Conservation (phyloP, 768 basidiomycete species). For the Flagelloscypha sp. region DNA sequence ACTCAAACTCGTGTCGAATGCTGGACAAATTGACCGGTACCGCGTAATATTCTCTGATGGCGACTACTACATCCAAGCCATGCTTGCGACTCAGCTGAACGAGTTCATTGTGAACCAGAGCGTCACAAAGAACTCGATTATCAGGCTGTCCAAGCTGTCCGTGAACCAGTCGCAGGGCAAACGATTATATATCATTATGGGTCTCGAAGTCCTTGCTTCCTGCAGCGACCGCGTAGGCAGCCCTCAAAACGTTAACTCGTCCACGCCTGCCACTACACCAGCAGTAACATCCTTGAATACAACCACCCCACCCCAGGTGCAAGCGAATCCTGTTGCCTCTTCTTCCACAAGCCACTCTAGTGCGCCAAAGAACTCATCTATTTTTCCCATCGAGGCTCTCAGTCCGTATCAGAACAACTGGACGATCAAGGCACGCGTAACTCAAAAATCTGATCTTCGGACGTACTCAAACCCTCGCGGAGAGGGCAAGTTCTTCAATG, state of each 20-base stretch:
- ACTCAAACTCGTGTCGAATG: constrained; percentile 63
- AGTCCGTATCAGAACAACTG: constrained; percentile 98
- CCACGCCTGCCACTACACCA: constrained; percentile 16
- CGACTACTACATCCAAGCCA: constrained; percentile 76
- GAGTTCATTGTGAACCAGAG: constrained; percentile 53
- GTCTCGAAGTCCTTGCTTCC: constrained; percentile 46
- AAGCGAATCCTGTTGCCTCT: neutral
- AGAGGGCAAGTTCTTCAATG: constrained; percentile 91
- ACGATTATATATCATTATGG: constrained; percentile 84
- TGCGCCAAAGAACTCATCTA: constrained; percentile 13
- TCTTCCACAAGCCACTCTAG: neutral
- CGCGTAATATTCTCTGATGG: constrained; percentile 91
- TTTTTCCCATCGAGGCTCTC: constrained; percentile 87
- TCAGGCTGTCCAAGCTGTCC: constrained; percentile 65
- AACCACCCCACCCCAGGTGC: constrained; percentile 23
- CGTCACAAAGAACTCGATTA: constrained; percentile 60
- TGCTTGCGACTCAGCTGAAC: constrained; percentile 93
- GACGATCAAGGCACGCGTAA: constrained; percentile 95
- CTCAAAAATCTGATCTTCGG: constrained; percentile 80
- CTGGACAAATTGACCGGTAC: constrained; percentile 44
- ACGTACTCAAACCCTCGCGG: constrained; percentile 85
- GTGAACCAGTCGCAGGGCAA: constrained; percentile 80
- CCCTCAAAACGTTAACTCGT: constrained; percentile 27
- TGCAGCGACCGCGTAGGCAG: constrained; percentile 69
- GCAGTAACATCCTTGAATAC: constrained; percentile 13